These are phyloP conservation scores for Friedmanniomyces simplex DNA, from an alignment of 495 filamentous ascomycete genomes.

Conservation along the genomic window DNA sequence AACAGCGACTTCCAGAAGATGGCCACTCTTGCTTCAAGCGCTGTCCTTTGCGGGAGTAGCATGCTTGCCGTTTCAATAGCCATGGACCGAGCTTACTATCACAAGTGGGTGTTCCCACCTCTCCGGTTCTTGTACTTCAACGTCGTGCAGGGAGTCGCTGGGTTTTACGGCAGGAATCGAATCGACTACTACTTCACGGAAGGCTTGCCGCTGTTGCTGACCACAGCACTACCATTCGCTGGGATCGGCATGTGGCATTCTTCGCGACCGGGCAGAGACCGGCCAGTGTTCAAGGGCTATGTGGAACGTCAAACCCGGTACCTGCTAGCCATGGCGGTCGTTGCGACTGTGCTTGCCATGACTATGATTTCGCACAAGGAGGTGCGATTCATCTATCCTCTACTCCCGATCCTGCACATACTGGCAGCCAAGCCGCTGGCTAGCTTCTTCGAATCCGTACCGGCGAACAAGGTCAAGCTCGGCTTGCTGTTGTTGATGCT, in stretches of 20 bases:
- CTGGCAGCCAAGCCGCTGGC: conserved; percentile 58
- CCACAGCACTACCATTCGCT: conserved; percentile 69
- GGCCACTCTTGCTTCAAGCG: conserved; percentile 46
- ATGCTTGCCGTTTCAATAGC: conserved; percentile 52
- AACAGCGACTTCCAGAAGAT: neutral
- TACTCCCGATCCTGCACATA: conserved; percentile 76
- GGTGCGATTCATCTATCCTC: conserved; percentile 92
- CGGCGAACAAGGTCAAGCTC: conserved; percentile 34
- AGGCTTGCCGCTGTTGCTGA: conserved; percentile 78
- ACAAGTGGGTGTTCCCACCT: conserved; percentile 80
- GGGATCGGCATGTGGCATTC: conserved; percentile 53
- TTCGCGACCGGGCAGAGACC: conserved; percentile 16
- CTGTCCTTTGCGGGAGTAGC: conserved; percentile 56
- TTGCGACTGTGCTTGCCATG: conserved; percentile 32
- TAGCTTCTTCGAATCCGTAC: conserved; percentile 46
- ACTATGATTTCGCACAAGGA: conserved; percentile 91
- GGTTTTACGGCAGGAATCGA: conserved; percentile 87
- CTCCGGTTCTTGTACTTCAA: conserved; percentile 89
- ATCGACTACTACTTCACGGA: conserved; percentile 90
- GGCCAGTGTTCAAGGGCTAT: neutral
- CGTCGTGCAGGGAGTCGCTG: conserved; percentile 68
- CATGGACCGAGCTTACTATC: conserved; percentile 76
- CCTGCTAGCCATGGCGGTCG: conserved; percentile 14
- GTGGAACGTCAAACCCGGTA: neutral
- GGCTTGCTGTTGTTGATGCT: conserved; percentile 49